Evolutionary conservation across 306 rosid genomes (phyloP).

Genomic region (Prunus kanzakura): DNA sequence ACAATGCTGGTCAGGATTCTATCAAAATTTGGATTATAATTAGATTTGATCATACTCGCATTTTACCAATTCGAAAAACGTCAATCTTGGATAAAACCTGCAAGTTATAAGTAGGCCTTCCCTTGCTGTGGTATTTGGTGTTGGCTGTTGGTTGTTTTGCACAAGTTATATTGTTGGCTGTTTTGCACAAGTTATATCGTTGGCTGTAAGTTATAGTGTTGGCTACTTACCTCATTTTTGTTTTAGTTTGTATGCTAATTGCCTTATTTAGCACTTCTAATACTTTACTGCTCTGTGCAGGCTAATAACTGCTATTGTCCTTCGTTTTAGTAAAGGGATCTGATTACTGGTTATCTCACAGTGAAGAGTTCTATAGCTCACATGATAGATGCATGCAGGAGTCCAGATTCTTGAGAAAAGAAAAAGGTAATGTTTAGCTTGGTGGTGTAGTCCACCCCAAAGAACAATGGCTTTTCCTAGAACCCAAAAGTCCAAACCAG

Average conservation of each 20-base stretch:
- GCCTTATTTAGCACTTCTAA: neutral
- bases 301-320: neutral
- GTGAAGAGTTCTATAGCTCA: neutral
- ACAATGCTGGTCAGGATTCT: too few species aligned
- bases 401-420: neutral
- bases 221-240: neutral
- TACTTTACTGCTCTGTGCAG: neutral
- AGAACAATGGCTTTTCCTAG: slow-evolving; percentile 46
- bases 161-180: too few species aligned
- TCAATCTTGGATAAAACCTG: too few species aligned
- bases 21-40: too few species aligned
- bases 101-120: too few species aligned
- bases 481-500: slow-evolving; percentile 40
- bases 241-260: neutral
- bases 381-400: neutral
- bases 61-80: too few species aligned
- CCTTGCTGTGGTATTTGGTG: too few species aligned
- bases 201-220: too few species aligned
- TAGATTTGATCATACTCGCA: too few species aligned
- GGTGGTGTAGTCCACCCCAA: neutral
- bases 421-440: neutral
- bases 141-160: too few species aligned
- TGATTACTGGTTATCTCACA: neutral
- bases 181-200: too few species aligned
- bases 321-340: neutral